Conservation (phyloP, 2,329 filamentous ascomycete genomes). For the Xylaria sp. region DNA sequence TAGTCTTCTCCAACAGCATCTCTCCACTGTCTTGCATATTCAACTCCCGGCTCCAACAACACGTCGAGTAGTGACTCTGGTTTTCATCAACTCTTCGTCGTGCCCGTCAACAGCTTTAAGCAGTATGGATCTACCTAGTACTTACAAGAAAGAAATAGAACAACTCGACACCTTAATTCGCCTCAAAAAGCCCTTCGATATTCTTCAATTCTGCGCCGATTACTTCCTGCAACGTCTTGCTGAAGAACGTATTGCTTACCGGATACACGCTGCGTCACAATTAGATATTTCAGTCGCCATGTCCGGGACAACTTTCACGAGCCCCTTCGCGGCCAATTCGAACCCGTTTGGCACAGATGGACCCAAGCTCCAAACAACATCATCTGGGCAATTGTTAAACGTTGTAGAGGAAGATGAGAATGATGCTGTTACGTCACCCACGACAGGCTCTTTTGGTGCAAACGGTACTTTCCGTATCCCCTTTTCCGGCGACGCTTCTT, state of each 20-base stretch:
- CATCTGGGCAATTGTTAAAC: conserved; percentile 57
- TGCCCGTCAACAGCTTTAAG: not conserved
- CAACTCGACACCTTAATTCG: conserved; percentile 70
- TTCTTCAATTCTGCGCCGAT: conserved; percentile 77
- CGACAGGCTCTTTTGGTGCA: conserved; percentile 68
- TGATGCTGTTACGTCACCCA: conserved; percentile 80
- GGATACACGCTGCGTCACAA: conserved; percentile 26
- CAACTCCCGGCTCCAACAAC: not conserved
- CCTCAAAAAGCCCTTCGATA: conserved; percentile 69
- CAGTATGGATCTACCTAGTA: conserved; percentile 60
- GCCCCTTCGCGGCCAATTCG: conserved; percentile 72
- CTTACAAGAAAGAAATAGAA: conserved; percentile 72
- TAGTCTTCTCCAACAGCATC: not conserved
- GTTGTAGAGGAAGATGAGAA: conserved; percentile 87
- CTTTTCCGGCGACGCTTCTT: conserved; percentile 63
- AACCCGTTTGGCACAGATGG: conserved; percentile 77
- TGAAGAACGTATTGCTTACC: conserved; percentile 68
- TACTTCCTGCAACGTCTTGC: conserved; percentile 74
- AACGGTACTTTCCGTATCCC: conserved; percentile 60
- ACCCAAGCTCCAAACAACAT: conserved; percentile 46
- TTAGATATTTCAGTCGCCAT: conserved; percentile 63
- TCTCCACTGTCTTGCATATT: conserved; percentile 7
- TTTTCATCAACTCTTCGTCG: not conserved
- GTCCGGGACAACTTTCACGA: conserved; percentile 81
- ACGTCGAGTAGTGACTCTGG: conserved; percentile 5